These are phyloP conservation scores for Colletotrichum sp. DNA, from an alignment of 2,329 filamentous ascomycete species.

Conservation along the genomic window DNA sequence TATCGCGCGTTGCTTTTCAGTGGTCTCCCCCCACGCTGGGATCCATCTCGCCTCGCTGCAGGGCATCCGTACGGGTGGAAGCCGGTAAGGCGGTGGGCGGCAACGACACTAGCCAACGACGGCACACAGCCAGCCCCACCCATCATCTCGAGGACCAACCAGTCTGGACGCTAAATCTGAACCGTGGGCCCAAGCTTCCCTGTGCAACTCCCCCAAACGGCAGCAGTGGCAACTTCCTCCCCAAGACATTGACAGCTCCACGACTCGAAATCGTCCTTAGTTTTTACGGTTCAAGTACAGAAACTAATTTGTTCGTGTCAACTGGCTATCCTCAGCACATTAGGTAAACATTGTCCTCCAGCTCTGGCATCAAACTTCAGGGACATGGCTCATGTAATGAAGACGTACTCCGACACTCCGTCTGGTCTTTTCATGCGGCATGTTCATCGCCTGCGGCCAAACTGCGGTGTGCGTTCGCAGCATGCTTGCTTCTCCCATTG, in stretches of 20 bases:
- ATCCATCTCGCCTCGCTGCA: constrained; percentile 12
- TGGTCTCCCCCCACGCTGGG: background rate
- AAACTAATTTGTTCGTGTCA: background rate
- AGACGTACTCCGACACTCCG: background rate
- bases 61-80: background rate
- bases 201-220: background rate
- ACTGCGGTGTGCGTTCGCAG: background rate
- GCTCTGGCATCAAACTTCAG: background rate
- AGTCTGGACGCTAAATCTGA: background rate
- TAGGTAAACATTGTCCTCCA: background rate
- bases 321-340: background rate
- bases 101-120: background rate
- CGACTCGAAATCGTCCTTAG: background rate
- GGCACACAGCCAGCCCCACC: background rate
- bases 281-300: background rate
- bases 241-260: background rate
- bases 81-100: background rate
- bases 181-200: constrained; percentile 1
- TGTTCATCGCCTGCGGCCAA: background rate
- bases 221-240: background rate
- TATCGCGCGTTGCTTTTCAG: constrained; percentile 15
- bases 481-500: background rate
- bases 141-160: background rate
- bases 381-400: background rate
- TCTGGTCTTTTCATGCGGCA: background rate